Percentiles rank a stretch among this genome's conserved stretches.
These are phyloP conservation scores for Zhuliangozyma parablackwelliae DNA, from an alignment of 1,139 yeast species.

Conservation along the genomic window DNA sequence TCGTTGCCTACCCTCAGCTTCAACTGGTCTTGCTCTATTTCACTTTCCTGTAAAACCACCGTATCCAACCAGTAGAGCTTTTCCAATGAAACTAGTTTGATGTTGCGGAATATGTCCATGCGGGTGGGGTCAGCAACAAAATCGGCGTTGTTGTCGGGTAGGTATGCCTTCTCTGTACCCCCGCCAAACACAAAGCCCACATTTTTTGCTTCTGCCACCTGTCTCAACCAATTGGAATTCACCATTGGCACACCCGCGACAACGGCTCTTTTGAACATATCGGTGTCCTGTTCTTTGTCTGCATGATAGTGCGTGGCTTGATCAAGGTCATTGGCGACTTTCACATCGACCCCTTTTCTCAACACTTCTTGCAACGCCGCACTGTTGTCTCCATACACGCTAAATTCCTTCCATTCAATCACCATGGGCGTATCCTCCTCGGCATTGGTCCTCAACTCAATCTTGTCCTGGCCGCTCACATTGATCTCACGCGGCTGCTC, in stretches of 20 bases:
- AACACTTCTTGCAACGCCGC: no score
- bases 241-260: conserved; percentile 26
- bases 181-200: conserved; percentile 20
- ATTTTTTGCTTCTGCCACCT: conserved; percentile 12
- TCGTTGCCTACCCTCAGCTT: conserved; percentile 9
- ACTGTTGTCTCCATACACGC: conserved; percentile 5
- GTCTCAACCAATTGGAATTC: conserved; percentile 20
- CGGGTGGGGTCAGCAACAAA: conserved; percentile 15
- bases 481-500: conserved; percentile 15
- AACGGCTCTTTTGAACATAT: conserved; percentile 18
- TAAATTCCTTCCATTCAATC: conserved; percentile 24
- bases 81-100: conserved; percentile 9
- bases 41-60: no score
- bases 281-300: conserved; percentile 4
- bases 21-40: conserved; percentile 11
- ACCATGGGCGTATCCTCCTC: conserved; percentile 12
- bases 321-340: conserved; percentile 16
- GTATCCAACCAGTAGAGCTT: conserved; percentile 4
- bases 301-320: conserved; percentile 23
- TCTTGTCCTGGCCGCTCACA: conserved; percentile 12
- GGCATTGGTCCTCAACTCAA: conserved; percentile 13
- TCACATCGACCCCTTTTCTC: conserved; percentile 15
- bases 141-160: conserved; percentile 14
- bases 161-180: conserved; percentile 5
- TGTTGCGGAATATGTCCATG: conserved; percentile 10